Percentiles rank a stretch among this genome's conserved stretches.
phyloP scores from a whole-genome alignment of 805 yeast genomes.

The Nakazawaea sp. region DNA sequence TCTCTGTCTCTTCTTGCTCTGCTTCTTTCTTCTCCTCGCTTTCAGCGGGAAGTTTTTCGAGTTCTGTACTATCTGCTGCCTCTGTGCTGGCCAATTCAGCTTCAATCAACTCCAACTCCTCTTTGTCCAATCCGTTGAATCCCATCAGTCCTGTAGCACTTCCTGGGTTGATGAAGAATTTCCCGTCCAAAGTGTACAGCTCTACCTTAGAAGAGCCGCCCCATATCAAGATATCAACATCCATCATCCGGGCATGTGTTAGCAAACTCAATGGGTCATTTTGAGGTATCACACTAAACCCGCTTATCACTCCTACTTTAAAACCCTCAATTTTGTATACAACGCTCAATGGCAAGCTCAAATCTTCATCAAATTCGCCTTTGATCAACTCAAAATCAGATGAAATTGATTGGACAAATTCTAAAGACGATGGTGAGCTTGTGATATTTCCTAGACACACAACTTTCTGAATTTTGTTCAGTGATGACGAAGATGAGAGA shows the following conservation, averaged over 20 bases:
- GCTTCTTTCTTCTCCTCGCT: slow-evolving; percentile 9
- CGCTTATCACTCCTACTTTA: slow-evolving; percentile 79
- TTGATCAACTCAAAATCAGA: slow-evolving; percentile 68
- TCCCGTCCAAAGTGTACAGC: slow-evolving; percentile 88
- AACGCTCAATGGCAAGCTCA: slow-evolving; percentile 50
- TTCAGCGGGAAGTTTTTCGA: slow-evolving; percentile 6
- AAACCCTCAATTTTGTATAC: slow-evolving; percentile 65
- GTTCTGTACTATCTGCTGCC: slow-evolving; percentile 7
- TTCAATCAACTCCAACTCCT: slow-evolving; percentile 35
- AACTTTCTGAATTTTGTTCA: slow-evolving; percentile 77
- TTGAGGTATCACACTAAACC: slow-evolving; percentile 77
- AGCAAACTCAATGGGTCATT: slow-evolving; percentile 81
- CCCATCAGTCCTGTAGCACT: slow-evolving; percentile 90
- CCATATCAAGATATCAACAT: slow-evolving; percentile 86
- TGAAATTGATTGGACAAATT: slow-evolving; percentile 61
- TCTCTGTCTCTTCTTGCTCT: slow-evolving; percentile 1
- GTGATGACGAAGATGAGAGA: slow-evolving; percentile 65
- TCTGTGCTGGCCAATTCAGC: slow-evolving; percentile 20
- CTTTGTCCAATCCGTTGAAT: slow-evolving; percentile 54
- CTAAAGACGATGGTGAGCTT: slow-evolving; percentile 53
- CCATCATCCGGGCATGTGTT: slow-evolving; percentile 81
- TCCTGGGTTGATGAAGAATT: slow-evolving; percentile 94
- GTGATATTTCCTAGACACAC: slow-evolving; percentile 81
- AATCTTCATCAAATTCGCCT: slow-evolving; percentile 70
- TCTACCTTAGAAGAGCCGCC: slow-evolving; percentile 93